Conservation (phyloP, 441 rosid species). For the Corymbia citriodora region DNA sequence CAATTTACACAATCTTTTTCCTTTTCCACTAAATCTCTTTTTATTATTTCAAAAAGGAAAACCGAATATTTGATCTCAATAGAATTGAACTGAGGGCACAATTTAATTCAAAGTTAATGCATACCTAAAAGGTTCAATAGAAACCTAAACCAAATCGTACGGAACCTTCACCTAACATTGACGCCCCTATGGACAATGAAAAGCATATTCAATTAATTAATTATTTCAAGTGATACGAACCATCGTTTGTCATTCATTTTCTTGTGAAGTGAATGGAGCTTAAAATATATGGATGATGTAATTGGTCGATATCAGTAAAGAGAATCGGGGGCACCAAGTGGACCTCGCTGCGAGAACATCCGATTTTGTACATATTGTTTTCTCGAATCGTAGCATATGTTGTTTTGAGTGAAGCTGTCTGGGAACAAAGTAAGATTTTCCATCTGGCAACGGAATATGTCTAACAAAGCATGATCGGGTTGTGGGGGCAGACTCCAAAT, state of each 20-base stretch:
- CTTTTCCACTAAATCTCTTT: too few species aligned
- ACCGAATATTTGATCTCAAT: accelerated
- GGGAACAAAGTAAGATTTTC: not conserved
- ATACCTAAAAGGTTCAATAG: accelerated
- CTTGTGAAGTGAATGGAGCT: accelerated
- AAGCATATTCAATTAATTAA: not conserved
- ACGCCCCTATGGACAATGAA: accelerated
- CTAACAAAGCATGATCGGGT: not conserved
- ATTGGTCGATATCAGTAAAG: too few species aligned
- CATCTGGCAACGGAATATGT: not conserved
- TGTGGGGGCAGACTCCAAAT: not conserved
- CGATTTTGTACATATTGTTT: too few species aligned
- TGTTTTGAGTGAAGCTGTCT: not conserved
- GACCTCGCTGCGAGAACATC: too few species aligned
- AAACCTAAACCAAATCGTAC: accelerated
- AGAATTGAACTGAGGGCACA: accelerated
- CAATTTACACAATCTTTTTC: too few species aligned
- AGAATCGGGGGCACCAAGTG: too few species aligned
- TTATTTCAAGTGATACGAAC: not conserved
- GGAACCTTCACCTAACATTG: too few species aligned
- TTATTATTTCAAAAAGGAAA: too few species aligned
- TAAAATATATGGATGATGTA: accelerated
- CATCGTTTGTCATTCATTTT: not conserved
- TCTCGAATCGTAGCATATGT: not conserved
- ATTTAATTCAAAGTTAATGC: too few species aligned